Evolutionary conservation across 2,329 filamentous ascomycete species (phyloP), one percentile per base, ranked within the genome.

Genomic region (Rachicladosporium sp.): DNA sequence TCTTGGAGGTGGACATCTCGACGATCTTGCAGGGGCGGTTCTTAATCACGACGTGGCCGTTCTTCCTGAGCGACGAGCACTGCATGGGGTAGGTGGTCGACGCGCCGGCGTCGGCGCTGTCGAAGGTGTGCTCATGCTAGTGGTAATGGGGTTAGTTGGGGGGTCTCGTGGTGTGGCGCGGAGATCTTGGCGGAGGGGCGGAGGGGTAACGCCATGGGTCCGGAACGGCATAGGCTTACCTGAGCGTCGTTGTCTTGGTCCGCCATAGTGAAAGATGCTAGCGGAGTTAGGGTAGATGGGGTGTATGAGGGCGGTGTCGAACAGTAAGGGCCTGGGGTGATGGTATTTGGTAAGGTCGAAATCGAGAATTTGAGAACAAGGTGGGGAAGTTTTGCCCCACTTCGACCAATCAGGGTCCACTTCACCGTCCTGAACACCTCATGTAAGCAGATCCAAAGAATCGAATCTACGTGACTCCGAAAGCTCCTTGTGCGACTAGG

Each of bases 1-100:
- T 98, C 88, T 98, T 98, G 69, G 91, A 98, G 74, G 91, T 98
- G 57, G 87, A 94, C 93, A 98, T 98, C 65, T 98, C 91, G 69
- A 96, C 85, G 61, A 98, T 98, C 84, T 96, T 98, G 88, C 91
- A 98, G 60, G 91, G 93, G 60, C 91, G 91, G 71, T 76, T 73
- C 82, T 98, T 98, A 74, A 98, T 96, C 67, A 89, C 81, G 68
- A 98, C 91, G 77, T 83, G 82, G 55, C 91, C 89, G 81, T 93
- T 93, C 88, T 98, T 96, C 67, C 91, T 83, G 76, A 98, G 78
- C 61, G 93, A 89, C 73, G 93, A 98, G 73, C 91, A 98, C 78
- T 98, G 91, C 86, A 93, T 93, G 59, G 91, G 91, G 74, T 66
- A 95, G 64, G 91, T 98, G 62, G 73, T 64, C 56, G 91, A 96